phyloP scores from a whole-genome alignment of 108 stramenopile species.

The Nannochloropsis oceanica region DNA sequence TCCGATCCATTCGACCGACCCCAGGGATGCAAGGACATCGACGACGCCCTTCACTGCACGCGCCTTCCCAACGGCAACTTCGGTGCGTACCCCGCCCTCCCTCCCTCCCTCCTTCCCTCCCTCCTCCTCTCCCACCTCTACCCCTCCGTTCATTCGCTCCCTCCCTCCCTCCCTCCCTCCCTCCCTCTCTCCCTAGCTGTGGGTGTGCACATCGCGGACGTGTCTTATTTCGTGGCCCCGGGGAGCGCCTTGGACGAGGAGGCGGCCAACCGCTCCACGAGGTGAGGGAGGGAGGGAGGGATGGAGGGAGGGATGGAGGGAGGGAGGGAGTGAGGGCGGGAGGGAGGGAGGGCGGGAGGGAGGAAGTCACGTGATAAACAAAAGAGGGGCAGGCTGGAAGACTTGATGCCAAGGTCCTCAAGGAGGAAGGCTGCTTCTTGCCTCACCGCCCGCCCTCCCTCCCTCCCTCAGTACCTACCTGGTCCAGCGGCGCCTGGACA shows the following conservation, averaged over 20 bases:
- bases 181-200: slow-evolving; percentile 31
- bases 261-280: slow-evolving; percentile 57
- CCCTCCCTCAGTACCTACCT: slow-evolving; percentile 55
- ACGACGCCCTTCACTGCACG: slow-evolving; percentile 89
- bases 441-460: background rate
- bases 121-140: background rate
- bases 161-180: background rate
- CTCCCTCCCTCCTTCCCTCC: background rate
- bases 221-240: slow-evolving; percentile 86
- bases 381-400: no score
- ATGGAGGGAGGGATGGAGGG: background rate
- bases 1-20: background rate
- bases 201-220: slow-evolving; percentile 98
- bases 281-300: background rate
- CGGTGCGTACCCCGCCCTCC: background rate
- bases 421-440: background rate
- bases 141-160: background rate
- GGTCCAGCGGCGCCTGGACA: slow-evolving; percentile 88
- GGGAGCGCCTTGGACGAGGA: slow-evolving; percentile 84
- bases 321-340: background rate
- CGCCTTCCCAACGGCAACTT: slow-evolving; percentile 72
- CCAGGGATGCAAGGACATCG: slow-evolving; percentile 93
- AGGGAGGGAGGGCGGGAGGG: background rate
- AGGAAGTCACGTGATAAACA: no score
- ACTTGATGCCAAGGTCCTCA: no score